These are phyloP conservation scores for Nigrospora sphaerica DNA, from an alignment of 2,329 filamentous ascomycete genomes.

Conservation along the genomic window DNA sequence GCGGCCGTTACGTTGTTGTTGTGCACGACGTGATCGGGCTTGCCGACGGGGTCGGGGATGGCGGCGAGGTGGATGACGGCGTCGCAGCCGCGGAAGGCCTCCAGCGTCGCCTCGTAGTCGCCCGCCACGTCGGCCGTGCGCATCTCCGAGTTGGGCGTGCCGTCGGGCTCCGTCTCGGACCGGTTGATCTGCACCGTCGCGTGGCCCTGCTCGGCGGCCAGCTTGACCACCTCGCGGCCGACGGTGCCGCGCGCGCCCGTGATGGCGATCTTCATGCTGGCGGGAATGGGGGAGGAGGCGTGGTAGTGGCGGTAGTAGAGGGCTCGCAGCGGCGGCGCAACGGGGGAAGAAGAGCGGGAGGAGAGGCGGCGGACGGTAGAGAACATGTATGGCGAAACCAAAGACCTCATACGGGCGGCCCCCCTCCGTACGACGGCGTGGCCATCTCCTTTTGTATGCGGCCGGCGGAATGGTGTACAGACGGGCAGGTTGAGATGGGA, in stretches of 20 bases:
- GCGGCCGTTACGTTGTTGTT: slow-evolving; percentile 28
- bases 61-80: slow-evolving; percentile 29
- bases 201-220: slow-evolving; percentile 22
- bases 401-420: too few relatives aligned
- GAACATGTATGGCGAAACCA: not conserved
- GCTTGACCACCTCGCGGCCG: slow-evolving; percentile 19
- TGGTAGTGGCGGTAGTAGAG: not conserved
- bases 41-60: slow-evolving; percentile 25
- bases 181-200: slow-evolving; percentile 25
- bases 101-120: slow-evolving; percentile 21
- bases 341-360: not conserved
- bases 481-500: too few relatives aligned
- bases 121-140: slow-evolving; percentile 22
- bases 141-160: slow-evolving; percentile 23
- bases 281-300: not conserved
- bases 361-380: not conserved
- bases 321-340: too few relatives aligned
- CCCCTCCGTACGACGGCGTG: too few relatives aligned
- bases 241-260: slow-evolving; percentile 27
- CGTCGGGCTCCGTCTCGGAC: slow-evolving; percentile 18
- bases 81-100: slow-evolving; percentile 26
- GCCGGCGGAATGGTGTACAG: too few relatives aligned
- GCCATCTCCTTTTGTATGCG: too few relatives aligned
- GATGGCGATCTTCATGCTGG: slow-evolving; percentile 30
- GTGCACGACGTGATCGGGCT: slow-evolving; percentile 22